Evolutionary conservation across 1,139 yeast genomes (phyloP), one percentile per base, ranked within the genome.

Genomic region (Candida freyschussii): DNA sequence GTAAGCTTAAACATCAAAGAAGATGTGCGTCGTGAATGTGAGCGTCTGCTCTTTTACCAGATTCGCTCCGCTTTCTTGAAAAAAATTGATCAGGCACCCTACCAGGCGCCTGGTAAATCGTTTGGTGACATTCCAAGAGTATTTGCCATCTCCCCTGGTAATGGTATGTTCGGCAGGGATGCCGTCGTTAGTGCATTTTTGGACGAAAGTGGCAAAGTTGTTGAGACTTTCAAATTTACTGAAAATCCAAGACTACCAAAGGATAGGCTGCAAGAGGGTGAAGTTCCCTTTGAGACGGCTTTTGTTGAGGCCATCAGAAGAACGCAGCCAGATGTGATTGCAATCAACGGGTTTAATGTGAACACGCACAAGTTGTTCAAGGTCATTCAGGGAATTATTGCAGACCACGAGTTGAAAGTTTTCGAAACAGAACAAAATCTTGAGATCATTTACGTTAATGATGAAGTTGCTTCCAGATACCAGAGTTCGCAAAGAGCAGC

Each of bases 31-130:
- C 72, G 83, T 41, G 82, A 75, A 41, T 83, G 96, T 62, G 82
- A 82, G 55, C 70, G 86, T 37, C 60, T 77, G 29, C 65, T 91
- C 29, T 81, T 79, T 34, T 71, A 67, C 40, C 79, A 80, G 40
- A 76, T 89, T 24, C 78, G 97, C 46, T 69, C 72, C 32, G 65
- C 72, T 23, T 82, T 91, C 52, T 63, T 77, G 53, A 67, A 72
- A 17, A 81, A 78, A 50, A 68, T 91, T 29, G 93, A 91, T 55
- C 97, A 89, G 63, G 96, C 97, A 3, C 96, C 98, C 16, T 89
- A 67, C 59, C 78, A 83, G 45, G 95, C 97, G 8, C 36, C 34
- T 33, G 82, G 84, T 4, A 81, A 70, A 45, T 84, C 76, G 32
- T 69, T 73, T 40, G 96, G 96, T 26, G 81, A 94, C 6, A 71